These are phyloP conservation scores for Dactylellina leptospora DNA, from an alignment of 2,329 filamentous ascomycete species.

Conservation along the genomic window DNA sequence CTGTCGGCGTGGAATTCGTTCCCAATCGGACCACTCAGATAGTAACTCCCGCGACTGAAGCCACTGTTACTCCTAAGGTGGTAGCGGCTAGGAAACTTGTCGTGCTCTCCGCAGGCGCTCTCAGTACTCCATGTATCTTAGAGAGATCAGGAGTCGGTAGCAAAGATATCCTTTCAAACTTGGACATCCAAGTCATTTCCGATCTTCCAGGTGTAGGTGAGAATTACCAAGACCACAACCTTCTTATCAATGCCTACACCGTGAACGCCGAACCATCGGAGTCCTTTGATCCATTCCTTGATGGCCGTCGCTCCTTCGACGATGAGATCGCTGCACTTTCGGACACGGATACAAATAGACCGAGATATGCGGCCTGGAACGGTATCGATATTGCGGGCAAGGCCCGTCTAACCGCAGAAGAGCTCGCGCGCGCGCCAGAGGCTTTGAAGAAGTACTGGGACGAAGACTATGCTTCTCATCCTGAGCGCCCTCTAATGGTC, in stretches of 20 bases:
- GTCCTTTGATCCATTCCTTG: slow-evolving; percentile 65
- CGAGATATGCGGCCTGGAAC: slow-evolving; percentile 59
- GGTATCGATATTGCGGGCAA: slow-evolving; percentile 83
- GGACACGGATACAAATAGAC: neutral
- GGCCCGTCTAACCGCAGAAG: slow-evolving; percentile 74
- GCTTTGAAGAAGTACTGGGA: slow-evolving; percentile 81
- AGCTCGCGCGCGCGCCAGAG: slow-evolving; percentile 73
- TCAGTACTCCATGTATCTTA: slow-evolving; percentile 67
- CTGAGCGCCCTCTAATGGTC: slow-evolving; percentile 65
- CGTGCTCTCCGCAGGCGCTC: slow-evolving; percentile 64
- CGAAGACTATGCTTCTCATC: slow-evolving; percentile 81
- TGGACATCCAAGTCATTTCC: slow-evolving; percentile 63
- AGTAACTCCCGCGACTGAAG: slow-evolving; percentile 56
- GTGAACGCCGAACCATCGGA: slow-evolving; percentile 33
- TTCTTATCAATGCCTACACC: slow-evolving; percentile 66
- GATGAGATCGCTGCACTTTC: slow-evolving; percentile 66
- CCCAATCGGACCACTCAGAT: slow-evolving; percentile 64
- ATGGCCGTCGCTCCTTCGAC: slow-evolving; percentile 66
- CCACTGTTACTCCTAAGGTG: slow-evolving; percentile 57
- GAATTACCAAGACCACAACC: slow-evolving; percentile 68
- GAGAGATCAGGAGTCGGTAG: slow-evolving; percentile 72
- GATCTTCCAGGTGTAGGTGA: slow-evolving; percentile 66
- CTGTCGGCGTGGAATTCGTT: slow-evolving; percentile 69
- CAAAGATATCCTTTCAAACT: slow-evolving; percentile 63
- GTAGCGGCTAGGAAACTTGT: slow-evolving; percentile 68